Evolutionary conservation across 306 rosid genomes (phyloP).

Genomic region (Purshia tridentata): DNA sequence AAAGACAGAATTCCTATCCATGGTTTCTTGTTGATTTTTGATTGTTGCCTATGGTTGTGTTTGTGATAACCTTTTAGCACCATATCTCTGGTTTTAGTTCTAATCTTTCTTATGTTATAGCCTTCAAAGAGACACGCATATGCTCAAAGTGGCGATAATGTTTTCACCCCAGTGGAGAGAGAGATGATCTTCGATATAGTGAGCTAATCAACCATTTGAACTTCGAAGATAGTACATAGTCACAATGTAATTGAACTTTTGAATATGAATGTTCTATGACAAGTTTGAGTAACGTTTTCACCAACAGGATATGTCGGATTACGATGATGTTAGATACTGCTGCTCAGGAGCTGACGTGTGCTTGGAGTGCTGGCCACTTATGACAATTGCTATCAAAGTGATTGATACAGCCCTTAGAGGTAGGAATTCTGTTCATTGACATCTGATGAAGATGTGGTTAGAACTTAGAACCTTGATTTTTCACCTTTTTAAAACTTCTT

Average conservation of each 20-base stretch:
- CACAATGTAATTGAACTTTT: neutral
- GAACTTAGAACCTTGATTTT: neutral
- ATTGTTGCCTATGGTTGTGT: neutral
- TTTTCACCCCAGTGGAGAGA: constrained; percentile 83
- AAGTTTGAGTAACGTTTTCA: neutral
- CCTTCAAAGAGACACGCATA: constrained; percentile 83
- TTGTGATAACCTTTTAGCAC: neutral
- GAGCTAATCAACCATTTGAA: constrained; percentile 33
- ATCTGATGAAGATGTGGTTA: neutral
- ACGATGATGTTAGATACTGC: constrained; percentile 92
- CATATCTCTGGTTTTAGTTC: neutral
- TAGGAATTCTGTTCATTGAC: constrained; percentile 24
- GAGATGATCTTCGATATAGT: constrained; percentile 88
- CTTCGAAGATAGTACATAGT: constrained; percentile 12
- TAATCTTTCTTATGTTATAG: constrained; percentile 41
- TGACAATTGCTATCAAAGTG: constrained; percentile 91
- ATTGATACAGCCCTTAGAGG: constrained; percentile 80
- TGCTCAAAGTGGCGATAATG: constrained; percentile 70
- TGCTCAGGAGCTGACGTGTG: constrained; percentile 97
- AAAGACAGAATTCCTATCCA: neutral
- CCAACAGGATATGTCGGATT: constrained; percentile 80
- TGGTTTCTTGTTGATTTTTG: constrained; percentile 10
- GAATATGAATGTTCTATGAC: neutral
- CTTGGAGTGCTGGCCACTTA: constrained; percentile 91
- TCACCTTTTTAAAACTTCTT: constrained; percentile 4